Base-by-base conservation (phyloP, 768 basidiomycete genomes). In the Lactifluus pinguis region DNA sequence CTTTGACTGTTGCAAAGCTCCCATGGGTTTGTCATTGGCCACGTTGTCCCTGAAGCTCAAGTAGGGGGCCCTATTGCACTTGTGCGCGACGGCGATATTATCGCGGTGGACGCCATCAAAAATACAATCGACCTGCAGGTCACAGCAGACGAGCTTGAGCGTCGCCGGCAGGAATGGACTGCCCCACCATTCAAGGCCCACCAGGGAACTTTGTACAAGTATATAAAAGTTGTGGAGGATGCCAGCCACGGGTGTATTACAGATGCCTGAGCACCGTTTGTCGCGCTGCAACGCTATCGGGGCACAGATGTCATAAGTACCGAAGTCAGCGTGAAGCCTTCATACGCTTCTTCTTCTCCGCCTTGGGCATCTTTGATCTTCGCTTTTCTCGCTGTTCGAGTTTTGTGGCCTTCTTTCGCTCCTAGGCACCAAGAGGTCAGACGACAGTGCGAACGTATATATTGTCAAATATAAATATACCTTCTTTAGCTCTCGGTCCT, bases 11-110 rank as follows among this genome's bases (percentile, higher is more conserved):
- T 38, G 49, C 59, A 60, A 67, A 95, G 93, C 66, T 95, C 94
- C 49, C 94, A 95, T 75, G 94, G 94, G 17, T 98, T 98, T 78
- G 89, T 89, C 68, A 90, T 98, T 57, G 95, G 95, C 13, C 97
- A 99, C 70, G 93, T 98, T 66, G 92, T 94, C 1, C 95, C 95
- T 38, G 95, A 98, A 71, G 94, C 94, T 6, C 92, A 95, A 69
- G 88, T 89, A 38, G 94, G 93, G 54, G 95, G 95, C 1, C 91
- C 92, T 8, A 94, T 98, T 69, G 92, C 90, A 21, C 83, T 95
- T 48, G 90, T 95, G 15, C 77, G 82, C 64, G 92, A 95, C 71
- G 93, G 92, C 19, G 93, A 97, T 70, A 72, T 82, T 56, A 91
- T 95, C 69, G 82, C 85, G 41, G 89, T 97, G 55, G 91, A 98